A percentile compares a stretch with the other conserved stretches of the same genome.
phyloP scores from a whole-genome alignment of 2,329 filamentous ascomycete genomes.

The Alternaria ethzedia region DNA sequence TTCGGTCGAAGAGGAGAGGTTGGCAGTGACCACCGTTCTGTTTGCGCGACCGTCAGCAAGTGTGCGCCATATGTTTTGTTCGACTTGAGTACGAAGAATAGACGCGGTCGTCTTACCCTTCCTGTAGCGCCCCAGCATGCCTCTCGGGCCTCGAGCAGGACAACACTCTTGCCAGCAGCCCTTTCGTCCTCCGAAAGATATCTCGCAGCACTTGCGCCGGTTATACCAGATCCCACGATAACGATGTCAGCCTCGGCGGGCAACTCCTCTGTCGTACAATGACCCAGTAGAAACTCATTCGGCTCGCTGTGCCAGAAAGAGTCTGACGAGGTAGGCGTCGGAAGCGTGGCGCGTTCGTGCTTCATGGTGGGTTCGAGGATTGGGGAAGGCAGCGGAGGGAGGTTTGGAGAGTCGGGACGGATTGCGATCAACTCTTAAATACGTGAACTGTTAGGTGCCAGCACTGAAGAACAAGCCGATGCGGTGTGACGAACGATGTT shows the following conservation, averaged over 20 bases:
- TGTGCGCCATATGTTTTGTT: background rate
- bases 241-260: constrained; percentile 71
- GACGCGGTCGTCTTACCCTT: constrained; percentile 59
- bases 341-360: constrained; percentile 55
- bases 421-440: constrained; percentile 1
- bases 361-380: constrained; percentile 31
- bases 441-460: background rate
- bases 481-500: constrained; percentile 3
- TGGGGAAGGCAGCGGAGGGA: background rate
- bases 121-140: constrained; percentile 85
- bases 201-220: constrained; percentile 73
- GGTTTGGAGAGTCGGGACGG: background rate
- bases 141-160: constrained; percentile 80
- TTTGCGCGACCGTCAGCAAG: constrained; percentile 7
- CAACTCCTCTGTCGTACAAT: constrained; percentile 69
- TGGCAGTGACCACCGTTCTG: constrained; percentile 72
- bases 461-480: background rate
- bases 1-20: constrained; percentile 68
- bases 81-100: background rate
- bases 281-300: constrained; percentile 68
- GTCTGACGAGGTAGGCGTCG: constrained; percentile 64
- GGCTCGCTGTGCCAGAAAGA: constrained; percentile 80
- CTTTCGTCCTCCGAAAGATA: constrained; percentile 60
- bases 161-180: constrained; percentile 59
- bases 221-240: constrained; percentile 77